These are phyloP conservation scores for Ophiosphaerella herpotricha DNA, from an alignment of 2,329 filamentous ascomycete genomes.

Conservation along the genomic window DNA sequence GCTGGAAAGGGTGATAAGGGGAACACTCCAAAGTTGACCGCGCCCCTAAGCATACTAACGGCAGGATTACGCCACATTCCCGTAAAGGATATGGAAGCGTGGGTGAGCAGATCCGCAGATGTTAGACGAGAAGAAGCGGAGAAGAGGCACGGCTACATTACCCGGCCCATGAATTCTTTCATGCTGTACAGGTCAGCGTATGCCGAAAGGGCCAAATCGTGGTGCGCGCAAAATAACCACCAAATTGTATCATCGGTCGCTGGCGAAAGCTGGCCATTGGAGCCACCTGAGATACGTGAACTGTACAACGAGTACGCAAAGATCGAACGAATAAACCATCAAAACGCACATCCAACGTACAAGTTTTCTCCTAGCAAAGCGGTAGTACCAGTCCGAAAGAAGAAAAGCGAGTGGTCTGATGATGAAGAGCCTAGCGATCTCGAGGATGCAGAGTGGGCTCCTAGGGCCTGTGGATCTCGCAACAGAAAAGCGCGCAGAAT, in stretches of 20 bases:
- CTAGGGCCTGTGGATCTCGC: constrained; percentile 28
- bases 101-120: constrained; percentile 73
- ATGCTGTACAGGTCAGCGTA: constrained; percentile 96
- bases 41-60: constrained; percentile 73
- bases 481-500: constrained; percentile 28
- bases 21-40: constrained; percentile 61
- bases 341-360: constrained; percentile 83
- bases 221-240: constrained; percentile 86
- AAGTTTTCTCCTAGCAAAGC: constrained; percentile 88
- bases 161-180: constrained; percentile 95
- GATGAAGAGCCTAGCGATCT: constrained; percentile 50
- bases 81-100: constrained; percentile 77
- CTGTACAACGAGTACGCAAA: constrained; percentile 79
- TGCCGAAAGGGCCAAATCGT: constrained; percentile 81
- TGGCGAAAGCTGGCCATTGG: constrained; percentile 82
- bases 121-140: constrained; percentile 70
- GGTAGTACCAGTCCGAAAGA: constrained; percentile 51
- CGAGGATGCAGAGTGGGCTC: constrained; percentile 48
- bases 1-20: constrained; percentile 51
- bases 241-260: constrained; percentile 89
- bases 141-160: constrained; percentile 76
- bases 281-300: constrained; percentile 72
- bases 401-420: constrained; percentile 51
- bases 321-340: constrained; percentile 82
- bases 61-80: constrained; percentile 64